Evolutionary conservation across 345 rosid species (phyloP), one percentile per base, ranked within the genome.

Genomic region (Citrus medica): DNA sequence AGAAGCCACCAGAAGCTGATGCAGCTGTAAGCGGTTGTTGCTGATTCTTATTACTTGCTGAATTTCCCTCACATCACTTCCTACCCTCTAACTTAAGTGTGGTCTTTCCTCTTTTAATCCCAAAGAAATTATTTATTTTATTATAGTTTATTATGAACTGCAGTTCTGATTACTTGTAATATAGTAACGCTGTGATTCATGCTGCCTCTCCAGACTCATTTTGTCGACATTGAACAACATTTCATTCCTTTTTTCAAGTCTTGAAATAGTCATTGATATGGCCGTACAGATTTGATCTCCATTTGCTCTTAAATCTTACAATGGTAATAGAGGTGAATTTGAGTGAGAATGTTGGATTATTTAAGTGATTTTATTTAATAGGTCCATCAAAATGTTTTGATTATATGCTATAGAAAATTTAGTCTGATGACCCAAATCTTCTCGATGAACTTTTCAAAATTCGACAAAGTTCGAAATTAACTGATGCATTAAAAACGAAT

Each of bases 21-120:
- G 86, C 75, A 25, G 16, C 82, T 4, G 16, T 85, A 0, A 79
- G 90, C 58, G 13, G 88, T 67, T 86, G 91, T 53, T 88, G 91
- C 81, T 81, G 80, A 82, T 72, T 35, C 24, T 53, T 24, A 67
- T 79, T 69, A 30, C 19, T 32, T 28, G 53, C 35, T 33, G 17
- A 48, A 37, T n/a, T 16, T 38, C 25, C 53, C 76, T 5, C 21
- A 16, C 58, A 56, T 13, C 51, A 24, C 25, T 59, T 55, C 76
- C 42, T 7, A 68, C 33, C 64, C 51, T 61, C 27, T 51, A 40
- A 73, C 81, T 27, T 1, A 75, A 71, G 46, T 19, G 16, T 62
- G 67, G 53, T 59, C 69, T 25, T 64, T 62, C 30, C 46, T 63
- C 71, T 5, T 27, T 59, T 27, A 5, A 61, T 72, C 61, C 40